Evolutionary conservation across 2,329 filamentous ascomycete genomes (phyloP).

Genomic region (Dactylellina sp.): DNA sequence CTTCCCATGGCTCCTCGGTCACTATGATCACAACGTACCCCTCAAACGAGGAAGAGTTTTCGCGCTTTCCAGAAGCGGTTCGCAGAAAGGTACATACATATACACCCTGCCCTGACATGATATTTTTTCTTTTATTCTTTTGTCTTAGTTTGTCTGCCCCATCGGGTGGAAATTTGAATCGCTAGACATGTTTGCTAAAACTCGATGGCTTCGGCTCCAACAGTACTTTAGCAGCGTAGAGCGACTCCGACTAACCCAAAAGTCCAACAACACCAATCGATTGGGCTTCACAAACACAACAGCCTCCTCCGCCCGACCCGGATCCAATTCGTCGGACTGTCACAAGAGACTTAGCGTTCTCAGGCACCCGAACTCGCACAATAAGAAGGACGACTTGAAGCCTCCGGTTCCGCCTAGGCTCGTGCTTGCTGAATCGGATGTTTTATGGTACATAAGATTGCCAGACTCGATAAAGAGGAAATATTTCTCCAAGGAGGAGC

Average conservation of each 20-base stretch:
- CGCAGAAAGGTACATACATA: slow-evolving; percentile 69
- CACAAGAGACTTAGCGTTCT: slow-evolving; percentile 51
- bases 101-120: slow-evolving; percentile 10
- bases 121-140: slow-evolving; percentile 35
- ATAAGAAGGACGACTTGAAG: slow-evolving; percentile 37
- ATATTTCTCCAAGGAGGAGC: slow-evolving; percentile 79
- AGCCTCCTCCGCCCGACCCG: slow-evolving; percentile 61
- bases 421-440: slow-evolving; percentile 69
- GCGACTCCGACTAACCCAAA: slow-evolving; percentile 74
- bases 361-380: slow-evolving; percentile 58
- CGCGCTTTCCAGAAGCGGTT: slow-evolving; percentile 69
- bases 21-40: slow-evolving; percentile 57
- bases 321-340: slow-evolving; percentile 55
- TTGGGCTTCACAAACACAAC: slow-evolving; percentile 43
- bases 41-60: slow-evolving; percentile 64
- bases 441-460: slow-evolving; percentile 76
- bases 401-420: slow-evolving; percentile 58
- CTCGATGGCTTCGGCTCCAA: slow-evolving; percentile 50
- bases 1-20: slow-evolving; percentile 56
- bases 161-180: slow-evolving; percentile 26
- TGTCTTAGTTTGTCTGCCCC: slow-evolving; percentile 15
- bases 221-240: slow-evolving; percentile 81
- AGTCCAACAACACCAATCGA: slow-evolving; percentile 58
- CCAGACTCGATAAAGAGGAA: slow-evolving; percentile 79
- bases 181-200: slow-evolving; percentile 32